Evolutionary conservation across 2,329 filamentous ascomycete species (phyloP), one percentile per base, ranked within the genome.

Genomic region (Fusarium goolgardi): DNA sequence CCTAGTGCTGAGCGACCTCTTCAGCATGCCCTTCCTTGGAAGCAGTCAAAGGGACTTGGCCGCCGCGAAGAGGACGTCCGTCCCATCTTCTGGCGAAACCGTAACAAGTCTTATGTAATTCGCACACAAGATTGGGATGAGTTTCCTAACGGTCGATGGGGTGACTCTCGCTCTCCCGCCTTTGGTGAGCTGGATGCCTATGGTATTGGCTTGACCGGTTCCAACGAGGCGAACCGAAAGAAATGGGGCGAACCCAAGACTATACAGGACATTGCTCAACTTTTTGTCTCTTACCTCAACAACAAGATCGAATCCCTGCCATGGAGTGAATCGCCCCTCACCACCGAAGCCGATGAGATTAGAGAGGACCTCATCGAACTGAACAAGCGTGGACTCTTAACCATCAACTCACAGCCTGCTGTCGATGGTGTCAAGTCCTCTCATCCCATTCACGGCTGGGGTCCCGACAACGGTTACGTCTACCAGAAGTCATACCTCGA

Each of bases 51-150:
- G 62, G 94, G 90, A 44, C 87, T 97, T 68, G 92, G 94, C 54
- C 90, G 96, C 47, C 88, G 95, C 74, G 92, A 93, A 47, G 96
- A 99, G 81, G 97, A 97, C 75, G 96, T 99, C 43, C 92, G 96
- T 54, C 96, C 96, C 34, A 97, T 99, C 71, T 99, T 99, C 86
- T 99, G 96, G 96, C 90, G 95, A 73, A 97, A 98, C 81, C 89
- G 96, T 60, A 96, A 97, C 81, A 94, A 96, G 76, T 97, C 94
- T 6, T 99, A 99, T 75, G 90, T 99, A 56, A 90, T 93, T 57
- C 93, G 96, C 56, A 99, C 96, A 1, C 94, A 97, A 77, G 95
- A 97, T 72, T 99, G 96, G 96, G 96, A 99, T 75, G 96, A 99
- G 79, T 99, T 97, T 74, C 96, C 96, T 57, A 99, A 99, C 83